Conservation (phyloP, 1,284 basidiomycete genomes). For the Malassezia dermatis region DNA sequence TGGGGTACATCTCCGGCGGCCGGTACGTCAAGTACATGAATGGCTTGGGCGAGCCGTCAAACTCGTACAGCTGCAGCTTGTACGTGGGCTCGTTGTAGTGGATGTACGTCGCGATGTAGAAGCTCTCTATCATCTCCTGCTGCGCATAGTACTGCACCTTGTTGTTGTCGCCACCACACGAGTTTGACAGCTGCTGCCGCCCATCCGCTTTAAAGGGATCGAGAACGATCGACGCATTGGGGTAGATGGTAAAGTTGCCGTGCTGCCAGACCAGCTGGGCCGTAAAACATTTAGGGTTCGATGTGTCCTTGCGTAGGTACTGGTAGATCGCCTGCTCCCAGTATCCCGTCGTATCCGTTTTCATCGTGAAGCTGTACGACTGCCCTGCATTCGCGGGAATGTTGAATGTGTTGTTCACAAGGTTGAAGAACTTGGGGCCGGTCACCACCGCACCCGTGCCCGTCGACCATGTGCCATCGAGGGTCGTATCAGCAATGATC, state of each 20-base stretch:
- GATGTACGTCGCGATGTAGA: slow-evolving; percentile 18
- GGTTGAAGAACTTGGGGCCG: slow-evolving; percentile 41
- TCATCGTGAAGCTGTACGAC: slow-evolving; percentile 43
- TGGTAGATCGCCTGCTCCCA: slow-evolving; percentile 45
- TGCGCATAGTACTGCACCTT: slow-evolving; percentile 21
- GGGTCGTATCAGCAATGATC: slow-evolving; percentile 12
- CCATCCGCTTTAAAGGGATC: slow-evolving; percentile 28
- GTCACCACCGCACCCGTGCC: slow-evolving; percentile 35
- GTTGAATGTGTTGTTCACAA: slow-evolving; percentile 37
- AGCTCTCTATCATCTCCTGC: slow-evolving; percentile 16
- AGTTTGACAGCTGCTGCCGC: slow-evolving; percentile 13
- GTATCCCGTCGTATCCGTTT: slow-evolving; percentile 18
- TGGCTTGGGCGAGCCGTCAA: slow-evolving; percentile 22
- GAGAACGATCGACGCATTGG: slow-evolving; percentile 26
- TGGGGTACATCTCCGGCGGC: slow-evolving; percentile 19
- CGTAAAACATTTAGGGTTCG: slow-evolving; percentile 34
- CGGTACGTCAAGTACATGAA: slow-evolving; percentile 19
- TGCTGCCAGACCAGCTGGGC: slow-evolving; percentile 46
- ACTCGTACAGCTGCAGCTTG: slow-evolving; percentile 24
- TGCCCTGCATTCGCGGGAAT: slow-evolving; percentile 33
- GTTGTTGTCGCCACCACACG: slow-evolving; percentile 1
- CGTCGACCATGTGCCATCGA: slow-evolving; percentile 40
- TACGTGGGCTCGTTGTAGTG: slow-evolving; percentile 20
- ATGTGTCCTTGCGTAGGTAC: slow-evolving; percentile 18
- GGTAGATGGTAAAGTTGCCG: slow-evolving; percentile 35